These are phyloP conservation scores for Penicillium cataractarum DNA, from an alignment of 495 filamentous ascomycete genomes.

Conservation along the genomic window DNA sequence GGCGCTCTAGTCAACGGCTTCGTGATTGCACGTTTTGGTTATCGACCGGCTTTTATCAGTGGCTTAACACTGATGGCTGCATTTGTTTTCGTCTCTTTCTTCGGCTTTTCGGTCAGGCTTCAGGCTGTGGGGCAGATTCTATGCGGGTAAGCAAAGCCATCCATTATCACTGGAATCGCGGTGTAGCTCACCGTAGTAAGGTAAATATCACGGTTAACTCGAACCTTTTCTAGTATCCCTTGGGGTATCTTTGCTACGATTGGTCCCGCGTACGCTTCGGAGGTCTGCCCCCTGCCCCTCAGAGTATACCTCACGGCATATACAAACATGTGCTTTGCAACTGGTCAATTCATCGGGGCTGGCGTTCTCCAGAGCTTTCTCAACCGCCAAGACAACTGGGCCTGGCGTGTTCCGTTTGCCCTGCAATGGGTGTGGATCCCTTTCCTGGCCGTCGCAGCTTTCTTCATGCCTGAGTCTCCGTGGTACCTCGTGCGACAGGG, in stretches of 20 bases:
- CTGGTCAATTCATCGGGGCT: constrained; percentile 56
- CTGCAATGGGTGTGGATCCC: constrained; percentile 57
- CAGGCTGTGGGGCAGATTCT: constrained; percentile 68
- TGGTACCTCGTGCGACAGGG: constrained; percentile 49
- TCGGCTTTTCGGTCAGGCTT: constrained; percentile 58
- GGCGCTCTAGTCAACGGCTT: constrained; percentile 48
- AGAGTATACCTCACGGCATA: constrained; percentile 50
- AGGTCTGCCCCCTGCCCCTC: constrained; percentile 50
- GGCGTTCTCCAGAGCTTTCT: constrained; percentile 50
- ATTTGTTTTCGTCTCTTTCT: constrained; percentile 69
- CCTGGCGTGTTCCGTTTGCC: constrained; percentile 59
- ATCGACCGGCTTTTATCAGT: constrained; percentile 60
- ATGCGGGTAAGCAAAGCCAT: constrained; percentile 52
- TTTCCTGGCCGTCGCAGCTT: constrained; percentile 24
- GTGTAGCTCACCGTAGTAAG: too few relatives aligned
- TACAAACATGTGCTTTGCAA: constrained; percentile 51
- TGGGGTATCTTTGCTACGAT: constrained; percentile 55
- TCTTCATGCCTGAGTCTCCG: constrained; percentile 51
- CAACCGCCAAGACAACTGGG: constrained; percentile 45
- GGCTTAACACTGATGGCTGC: constrained; percentile 52
- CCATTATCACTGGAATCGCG: too few relatives aligned
- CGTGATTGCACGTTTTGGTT: constrained; percentile 46
- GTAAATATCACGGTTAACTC: too few relatives aligned
- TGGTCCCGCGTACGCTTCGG: constrained; percentile 55
- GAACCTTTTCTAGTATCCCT: constrained; percentile 20